These are phyloP conservation scores for Talaromyces trachyspermus DNA, from an alignment of 495 filamentous ascomycete genomes.

Conservation along the genomic window DNA sequence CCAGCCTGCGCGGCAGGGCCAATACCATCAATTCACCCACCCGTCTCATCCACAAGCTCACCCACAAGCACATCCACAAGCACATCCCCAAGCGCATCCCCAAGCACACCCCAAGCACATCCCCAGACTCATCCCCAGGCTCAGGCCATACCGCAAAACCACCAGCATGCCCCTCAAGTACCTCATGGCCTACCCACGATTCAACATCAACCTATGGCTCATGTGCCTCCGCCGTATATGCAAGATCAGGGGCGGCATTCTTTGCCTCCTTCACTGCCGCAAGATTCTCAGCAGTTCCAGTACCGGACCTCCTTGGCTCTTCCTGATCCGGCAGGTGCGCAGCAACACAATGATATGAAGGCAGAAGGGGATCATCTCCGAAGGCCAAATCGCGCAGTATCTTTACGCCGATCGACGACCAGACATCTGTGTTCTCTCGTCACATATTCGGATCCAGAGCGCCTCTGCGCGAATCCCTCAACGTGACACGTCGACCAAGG, in stretches of 20 bases:
- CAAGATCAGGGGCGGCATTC: slow-evolving; percentile 57
- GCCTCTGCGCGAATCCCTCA: slow-evolving; percentile 39
- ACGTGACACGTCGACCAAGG: slow-evolving; percentile 31
- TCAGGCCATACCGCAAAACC: slow-evolving; percentile 26
- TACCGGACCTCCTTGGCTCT: slow-evolving; percentile 30
- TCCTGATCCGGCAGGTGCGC: slow-evolving; percentile 27
- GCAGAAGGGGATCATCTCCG: slow-evolving; percentile 45
- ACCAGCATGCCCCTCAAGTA: slow-evolving; percentile 36
- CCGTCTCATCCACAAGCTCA: slow-evolving; percentile 27
- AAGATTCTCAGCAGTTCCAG: slow-evolving; percentile 27
- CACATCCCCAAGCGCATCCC: slow-evolving; percentile 25
- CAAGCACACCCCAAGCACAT: slow-evolving; percentile 34
- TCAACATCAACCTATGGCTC: slow-evolving; percentile 48
- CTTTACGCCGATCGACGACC: slow-evolving; percentile 94
- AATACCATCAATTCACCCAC: slow-evolving; percentile 43
- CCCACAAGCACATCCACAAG: slow-evolving; percentile 29
- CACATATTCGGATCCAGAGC: slow-evolving; percentile 64
- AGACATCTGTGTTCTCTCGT: slow-evolving; percentile 76
- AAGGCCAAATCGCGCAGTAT: slow-evolving; percentile 83
- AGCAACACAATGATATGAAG: slow-evolving; percentile 33
- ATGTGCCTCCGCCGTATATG: slow-evolving; percentile 56
- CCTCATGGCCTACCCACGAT: slow-evolving; percentile 32
- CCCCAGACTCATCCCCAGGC: slow-evolving; percentile 27
- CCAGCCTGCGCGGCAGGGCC: slow-evolving; percentile 33
- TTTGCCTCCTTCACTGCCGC: slow-evolving; percentile 41